Evolutionary conservation across 768 basidiomycete genomes (phyloP).

Genomic region (Boletus coccyginus): DNA sequence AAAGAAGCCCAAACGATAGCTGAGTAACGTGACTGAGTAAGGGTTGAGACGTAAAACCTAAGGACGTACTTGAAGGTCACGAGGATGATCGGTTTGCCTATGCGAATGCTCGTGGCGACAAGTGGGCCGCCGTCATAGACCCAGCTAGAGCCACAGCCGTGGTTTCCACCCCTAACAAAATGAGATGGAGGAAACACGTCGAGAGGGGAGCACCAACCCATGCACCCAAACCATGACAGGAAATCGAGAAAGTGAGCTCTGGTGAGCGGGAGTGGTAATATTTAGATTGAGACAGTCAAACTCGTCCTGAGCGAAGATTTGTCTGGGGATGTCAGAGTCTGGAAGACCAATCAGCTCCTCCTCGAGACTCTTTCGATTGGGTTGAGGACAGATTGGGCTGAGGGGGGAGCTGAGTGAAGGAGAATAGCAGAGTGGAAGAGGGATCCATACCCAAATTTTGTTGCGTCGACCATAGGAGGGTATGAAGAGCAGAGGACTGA

Average conservation of each 20-base stretch:
- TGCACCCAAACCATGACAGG: conserved; percentile 90
- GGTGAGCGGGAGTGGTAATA: conserved; percentile 68
- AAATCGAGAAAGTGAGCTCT: conserved; percentile 48
- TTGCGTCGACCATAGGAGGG: conserved; percentile 56
- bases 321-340: conserved; percentile 50
- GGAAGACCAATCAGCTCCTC: conserved; percentile 61
- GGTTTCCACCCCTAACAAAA: conserved; percentile 58
- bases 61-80: conserved; percentile 71
- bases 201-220: conserved; percentile 48
- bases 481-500: conserved; percentile 61
- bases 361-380: conserved; percentile 46
- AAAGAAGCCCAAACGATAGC: conserved; percentile 75
- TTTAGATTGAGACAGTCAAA: conserved; percentile 80
- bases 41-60: conserved; percentile 17
- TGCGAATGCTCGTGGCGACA: conserved; percentile 62
- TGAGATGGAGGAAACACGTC: conserved; percentile 18
- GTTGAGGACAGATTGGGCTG: conserved; percentile 78
- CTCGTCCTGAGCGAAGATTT: conserved; percentile 62
- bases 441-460: conserved; percentile 57
- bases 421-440: conserved; percentile 6
- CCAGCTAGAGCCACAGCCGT: conserved; percentile 76
- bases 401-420: conserved; percentile 1
- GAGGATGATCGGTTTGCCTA: conserved; percentile 64
- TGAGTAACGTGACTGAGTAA: conserved; percentile 26
- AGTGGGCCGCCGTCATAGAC: conserved; percentile 71